A percentile compares a stretch with the other conserved stretches of the same genome.
Conservation (phyloP, 164 flowering plant genomes). For the Aristolochia contorta region DNA sequence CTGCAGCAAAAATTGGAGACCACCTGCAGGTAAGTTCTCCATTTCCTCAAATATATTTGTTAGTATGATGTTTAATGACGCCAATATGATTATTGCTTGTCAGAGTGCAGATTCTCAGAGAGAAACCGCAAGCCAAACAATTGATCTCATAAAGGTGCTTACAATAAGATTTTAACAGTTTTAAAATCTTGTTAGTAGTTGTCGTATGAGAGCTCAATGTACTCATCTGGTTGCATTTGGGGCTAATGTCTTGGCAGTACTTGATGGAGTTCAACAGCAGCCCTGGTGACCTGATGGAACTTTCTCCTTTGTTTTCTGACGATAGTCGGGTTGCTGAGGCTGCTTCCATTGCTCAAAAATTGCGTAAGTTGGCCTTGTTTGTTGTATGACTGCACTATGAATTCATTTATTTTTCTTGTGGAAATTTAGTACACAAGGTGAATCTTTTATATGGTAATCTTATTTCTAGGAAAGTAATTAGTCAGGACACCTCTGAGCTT, state of each 20-base stretch:
- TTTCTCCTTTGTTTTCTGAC: slow-evolving; percentile 95
- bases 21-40: slow-evolving; percentile 73
- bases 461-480: too few relatives aligned
- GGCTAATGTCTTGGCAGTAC: slow-evolving; percentile 36
- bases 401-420: too few relatives aligned
- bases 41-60: too few relatives aligned
- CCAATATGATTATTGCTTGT: slow-evolving; percentile 16
- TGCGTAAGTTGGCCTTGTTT: slow-evolving; percentile 43
- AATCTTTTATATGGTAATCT: too few relatives aligned
- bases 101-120: slow-evolving; percentile 99
- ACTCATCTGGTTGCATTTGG: too few relatives aligned
- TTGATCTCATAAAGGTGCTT: slow-evolving; percentile 91
- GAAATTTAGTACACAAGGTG: too few relatives aligned
- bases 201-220: too few relatives aligned
- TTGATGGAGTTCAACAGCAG: slow-evolving; percentile 97
- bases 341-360: slow-evolving; percentile 95
- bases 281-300: slow-evolving; percentile 96
- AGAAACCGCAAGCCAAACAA: slow-evolving; percentile 96
- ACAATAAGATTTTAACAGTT: too few relatives aligned
- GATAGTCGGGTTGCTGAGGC: slow-evolving; percentile 99
- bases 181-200: too few relatives aligned
- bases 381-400: too few relatives aligned
- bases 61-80: too few relatives aligned
- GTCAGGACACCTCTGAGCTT: too few relatives aligned
- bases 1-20: slow-evolving; percentile 99